Evolutionary conservation across 345 rosid species (phyloP).

Genomic region (Lepidium sativum): DNA sequence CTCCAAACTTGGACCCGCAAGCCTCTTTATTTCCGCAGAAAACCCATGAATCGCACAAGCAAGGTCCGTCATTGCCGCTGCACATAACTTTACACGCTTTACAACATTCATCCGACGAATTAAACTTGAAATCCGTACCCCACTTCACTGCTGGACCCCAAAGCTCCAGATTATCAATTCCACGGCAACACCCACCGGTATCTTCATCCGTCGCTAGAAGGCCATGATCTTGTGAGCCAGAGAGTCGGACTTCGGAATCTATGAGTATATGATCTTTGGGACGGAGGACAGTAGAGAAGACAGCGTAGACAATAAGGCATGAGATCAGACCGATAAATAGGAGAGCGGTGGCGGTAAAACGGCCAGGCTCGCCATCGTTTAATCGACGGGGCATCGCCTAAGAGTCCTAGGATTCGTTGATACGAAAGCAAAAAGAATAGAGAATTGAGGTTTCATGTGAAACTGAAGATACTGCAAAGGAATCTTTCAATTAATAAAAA

Average conservation of each 20-base stretch:
- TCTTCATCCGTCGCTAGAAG: neutral
- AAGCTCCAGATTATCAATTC: slow-evolving; percentile 74
- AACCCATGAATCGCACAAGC: slow-evolving; percentile 96
- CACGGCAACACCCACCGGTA: slow-evolving; percentile 59
- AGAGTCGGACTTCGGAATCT: slow-evolving; percentile 4
- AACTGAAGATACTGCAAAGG: neutral
- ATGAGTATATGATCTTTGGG: slow-evolving; percentile 19
- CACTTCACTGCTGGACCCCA: slow-evolving; percentile 99
- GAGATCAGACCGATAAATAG: slow-evolving; percentile 49
- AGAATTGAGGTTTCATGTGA: slow-evolving; percentile 17
- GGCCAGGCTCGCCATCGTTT: slow-evolving; percentile 48
- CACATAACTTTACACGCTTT: slow-evolving; percentile 89
- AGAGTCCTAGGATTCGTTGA: slow-evolving; percentile 13
- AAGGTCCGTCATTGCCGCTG: slow-evolving; percentile 75
- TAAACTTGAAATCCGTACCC: slow-evolving; percentile 90
- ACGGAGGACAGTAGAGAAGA: slow-evolving; percentile 40
- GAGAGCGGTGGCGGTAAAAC: slow-evolving; percentile 46
- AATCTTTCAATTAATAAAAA: slow-evolving; percentile 12
- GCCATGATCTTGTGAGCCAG: slow-evolving; percentile 9
- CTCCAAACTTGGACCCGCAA: slow-evolving; percentile 84
- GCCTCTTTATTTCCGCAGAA: slow-evolving; percentile 66
- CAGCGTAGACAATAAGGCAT: slow-evolving; percentile 57
- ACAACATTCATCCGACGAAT: slow-evolving; percentile 63
- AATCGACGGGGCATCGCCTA: slow-evolving; percentile 56
- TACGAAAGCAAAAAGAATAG: slow-evolving; percentile 11